phyloP scores from a whole-genome alignment of 805 yeast genomes.

The Yamadazyma sp. region DNA sequence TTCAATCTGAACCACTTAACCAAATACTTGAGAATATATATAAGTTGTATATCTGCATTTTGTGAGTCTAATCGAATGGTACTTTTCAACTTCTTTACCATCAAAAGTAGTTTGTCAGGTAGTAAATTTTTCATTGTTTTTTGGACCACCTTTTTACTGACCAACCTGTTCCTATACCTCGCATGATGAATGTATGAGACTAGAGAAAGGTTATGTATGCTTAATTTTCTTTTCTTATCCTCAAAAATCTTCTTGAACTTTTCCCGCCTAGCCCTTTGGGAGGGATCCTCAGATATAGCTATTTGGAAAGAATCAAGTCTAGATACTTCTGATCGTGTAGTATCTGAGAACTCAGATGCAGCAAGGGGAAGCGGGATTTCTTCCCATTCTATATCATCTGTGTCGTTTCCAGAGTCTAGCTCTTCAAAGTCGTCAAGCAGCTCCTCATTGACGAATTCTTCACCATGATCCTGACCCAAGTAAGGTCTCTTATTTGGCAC shows the following conservation, averaged over 20 bases:
- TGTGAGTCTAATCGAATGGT: conserved; percentile 2
- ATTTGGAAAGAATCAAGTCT: conserved; percentile 2
- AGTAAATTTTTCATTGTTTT: conserved; percentile 25
- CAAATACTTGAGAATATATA: conserved; percentile 31
- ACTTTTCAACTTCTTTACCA: conserved; percentile 20
- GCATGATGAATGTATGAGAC: conserved; percentile 24
- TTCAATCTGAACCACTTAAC: conserved; percentile 36
- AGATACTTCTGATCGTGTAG: not conserved
- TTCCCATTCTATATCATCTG: conserved; percentile 9
- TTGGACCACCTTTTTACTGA: conserved; percentile 19
- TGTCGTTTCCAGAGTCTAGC: conserved; percentile 4
- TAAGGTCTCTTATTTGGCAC: conserved; percentile 4
- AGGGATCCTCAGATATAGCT: not conserved
- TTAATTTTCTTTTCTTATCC: conserved; percentile 9
- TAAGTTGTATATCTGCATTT: conserved; percentile 20
- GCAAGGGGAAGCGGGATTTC: conserved; percentile 7
- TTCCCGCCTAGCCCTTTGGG: not conserved
- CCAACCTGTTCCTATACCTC: conserved; percentile 20
- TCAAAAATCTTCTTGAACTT: not conserved
- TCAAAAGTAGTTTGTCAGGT: conserved; percentile 21
- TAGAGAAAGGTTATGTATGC: conserved; percentile 25
- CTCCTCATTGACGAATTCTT: not conserved
- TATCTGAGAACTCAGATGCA: too few species aligned
- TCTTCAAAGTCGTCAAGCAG: not conserved
- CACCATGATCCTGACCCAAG: too few species aligned